phyloP scores from a whole-genome alignment of 2,329 filamentous ascomycete species.

The Botryotinia narcissicola region DNA sequence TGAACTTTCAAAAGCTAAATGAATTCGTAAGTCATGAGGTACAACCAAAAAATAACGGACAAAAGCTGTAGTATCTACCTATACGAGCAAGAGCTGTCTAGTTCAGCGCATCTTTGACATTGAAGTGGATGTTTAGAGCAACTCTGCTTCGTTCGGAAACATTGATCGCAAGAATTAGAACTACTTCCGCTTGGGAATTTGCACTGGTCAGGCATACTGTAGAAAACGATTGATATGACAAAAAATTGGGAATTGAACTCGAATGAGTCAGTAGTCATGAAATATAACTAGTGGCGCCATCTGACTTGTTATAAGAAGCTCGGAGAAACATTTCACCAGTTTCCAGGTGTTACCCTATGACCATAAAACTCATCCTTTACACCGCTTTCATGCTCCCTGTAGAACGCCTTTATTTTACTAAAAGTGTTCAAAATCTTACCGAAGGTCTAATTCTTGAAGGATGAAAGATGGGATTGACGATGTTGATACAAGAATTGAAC shows the following conservation, averaged over 20 bases:
- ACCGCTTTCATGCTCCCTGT: not conserved
- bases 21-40: not conserved
- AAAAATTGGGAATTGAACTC: not conserved
- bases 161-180: conserved; percentile 6
- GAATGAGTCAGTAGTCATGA: not conserved
- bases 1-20: not conserved
- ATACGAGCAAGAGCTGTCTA: not conserved
- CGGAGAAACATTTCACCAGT: not conserved
- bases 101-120: not conserved
- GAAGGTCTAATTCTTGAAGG: not conserved
- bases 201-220: not conserved
- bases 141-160: conserved; percentile 5
- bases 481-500: not conserved
- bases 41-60: not conserved
- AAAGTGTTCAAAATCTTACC: not conserved
- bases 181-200: not conserved
- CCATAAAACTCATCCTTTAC: not conserved
- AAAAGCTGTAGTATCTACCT: not conserved
- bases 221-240: not conserved
- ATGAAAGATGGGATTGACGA: not conserved
- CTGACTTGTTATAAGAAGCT: not conserved
- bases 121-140: not conserved
- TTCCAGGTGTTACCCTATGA: not conserved
- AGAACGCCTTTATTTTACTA: not conserved
- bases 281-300: not conserved